A percentile compares a stretch with the other conserved stretches of the same genome.
phyloP scores from a whole-genome alignment of 106 monocot genomes.

The Dendrobium officinale region DNA sequence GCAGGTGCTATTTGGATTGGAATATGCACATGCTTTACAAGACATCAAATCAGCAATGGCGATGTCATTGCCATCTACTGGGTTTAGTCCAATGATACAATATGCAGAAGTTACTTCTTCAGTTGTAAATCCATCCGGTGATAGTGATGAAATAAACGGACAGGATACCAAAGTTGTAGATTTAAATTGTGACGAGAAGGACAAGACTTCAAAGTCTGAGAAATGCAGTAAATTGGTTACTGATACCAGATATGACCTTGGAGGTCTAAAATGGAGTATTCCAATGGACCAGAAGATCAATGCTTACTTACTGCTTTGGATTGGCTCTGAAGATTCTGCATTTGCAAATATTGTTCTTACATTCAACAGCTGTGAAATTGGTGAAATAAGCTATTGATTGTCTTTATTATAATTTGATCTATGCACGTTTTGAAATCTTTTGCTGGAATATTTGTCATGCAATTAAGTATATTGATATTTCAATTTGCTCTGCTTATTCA shows the following conservation, averaged over 20 bases:
- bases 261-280: slow-evolving; percentile 74
- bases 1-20: slow-evolving; percentile 92
- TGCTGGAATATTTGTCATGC: background rate
- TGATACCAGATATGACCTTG: slow-evolving; percentile 35
- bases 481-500: slow-evolving; percentile 27
- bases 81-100: slow-evolving; percentile 13
- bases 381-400: slow-evolving; percentile 21
- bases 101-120: slow-evolving; percentile 62
- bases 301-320: slow-evolving; percentile 70
- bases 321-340: slow-evolving; percentile 78
- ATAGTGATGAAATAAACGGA: slow-evolving; percentile 14
- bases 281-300: slow-evolving; percentile 50
- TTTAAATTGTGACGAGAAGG: slow-evolving; percentile 10
- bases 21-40: slow-evolving; percentile 75
- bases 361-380: slow-evolving; percentile 80
- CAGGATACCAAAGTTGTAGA: slow-evolving; percentile 2
- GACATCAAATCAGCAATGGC: slow-evolving; percentile 33
- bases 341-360: slow-evolving; percentile 87
- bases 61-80: slow-evolving; percentile 5
- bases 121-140: slow-evolving; percentile 43
- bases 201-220: slow-evolving; percentile 13
- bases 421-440: background rate
- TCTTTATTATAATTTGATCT: background rate
- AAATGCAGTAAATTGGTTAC: slow-evolving; percentile 6
- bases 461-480: background rate